Evolutionary conservation across 2,329 filamentous ascomycete species (phyloP), one percentile per base, ranked within the genome.

Genomic region (Aspergillus tanneri): DNA sequence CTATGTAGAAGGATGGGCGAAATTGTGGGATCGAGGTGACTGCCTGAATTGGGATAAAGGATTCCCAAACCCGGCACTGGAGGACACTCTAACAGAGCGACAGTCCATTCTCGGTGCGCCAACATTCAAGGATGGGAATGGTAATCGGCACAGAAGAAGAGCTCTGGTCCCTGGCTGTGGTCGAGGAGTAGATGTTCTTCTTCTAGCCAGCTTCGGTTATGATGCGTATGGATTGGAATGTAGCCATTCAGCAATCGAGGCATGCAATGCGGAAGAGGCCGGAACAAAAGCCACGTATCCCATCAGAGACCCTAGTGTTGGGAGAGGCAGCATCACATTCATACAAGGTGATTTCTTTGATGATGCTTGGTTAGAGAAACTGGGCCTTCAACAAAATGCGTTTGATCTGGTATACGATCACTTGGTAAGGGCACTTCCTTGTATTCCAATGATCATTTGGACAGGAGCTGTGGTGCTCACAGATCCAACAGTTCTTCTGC

Each of bases 401-500:
- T 47, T 47, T 12, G 37, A 47, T 19, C 16, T 47, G 3, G 24
- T 47, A 16, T 47, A 47, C 18, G 45, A 47, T 25, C 34, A 47
- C 27, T 34, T 37, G 3, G 45, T 42, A 28, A 27, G 45, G 4
- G n/a, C 21, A 5, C 19, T 18, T 41, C 18, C 19, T 16, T 11
- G 16, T 37, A 10, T n/a, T 37, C 1, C 16, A 5, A 18, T 36
- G 27, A 12, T 30, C n/a, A n/a, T n/a, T n/a, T 30, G 11, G 14
- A 30, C 27, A n/a, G n/a, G n/a, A n/a, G n/a, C n/a, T n/a, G n/a
- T n/a, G n/a, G n/a, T 30, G n/a, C n/a, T n/a, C n/a, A n/a, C n/a
- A n/a, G n/a, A 30, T 11, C n/a, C 25, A 19, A n/a, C 16, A 44
- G 42, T 44, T 44, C 22, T 36, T 44, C 28, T 44, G 42, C 16